Percentiles rank a stretch among this genome's conserved stretches.
phyloP scores from a whole-genome alignment of 805 yeast species.

The Myxozyma melibiosi region DNA sequence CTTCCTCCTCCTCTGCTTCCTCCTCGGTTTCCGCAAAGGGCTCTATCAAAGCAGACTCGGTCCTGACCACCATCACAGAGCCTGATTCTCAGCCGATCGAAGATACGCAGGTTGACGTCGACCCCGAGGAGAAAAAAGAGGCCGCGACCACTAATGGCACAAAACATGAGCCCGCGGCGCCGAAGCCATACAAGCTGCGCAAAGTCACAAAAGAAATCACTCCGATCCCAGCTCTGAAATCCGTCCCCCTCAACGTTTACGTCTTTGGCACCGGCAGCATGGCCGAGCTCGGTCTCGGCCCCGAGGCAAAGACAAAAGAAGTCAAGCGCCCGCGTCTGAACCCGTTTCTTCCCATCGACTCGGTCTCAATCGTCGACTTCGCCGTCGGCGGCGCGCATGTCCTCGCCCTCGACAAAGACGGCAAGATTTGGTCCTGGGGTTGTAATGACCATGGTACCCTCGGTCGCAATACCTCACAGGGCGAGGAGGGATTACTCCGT shows the following conservation, averaged over 20 bases:
- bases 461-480: constrained; percentile 74
- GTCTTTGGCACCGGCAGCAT: constrained; percentile 97
- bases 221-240: constrained; percentile 41
- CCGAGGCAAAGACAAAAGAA: constrained; percentile 85
- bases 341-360: constrained; percentile 65
- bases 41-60: constrained; percentile 7
- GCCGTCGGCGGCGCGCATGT: constrained; percentile 98
- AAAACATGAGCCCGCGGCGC: background rate
- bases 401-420: constrained; percentile 73
- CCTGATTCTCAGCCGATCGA: constrained; percentile 12
- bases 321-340: constrained; percentile 95
- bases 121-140: background rate
- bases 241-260: constrained; percentile 68
- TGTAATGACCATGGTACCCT: constrained; percentile 88
- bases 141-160: background rate
- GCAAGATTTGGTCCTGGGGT: constrained; percentile 98
- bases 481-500: constrained; percentile 59
- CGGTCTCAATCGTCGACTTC: constrained; percentile 74
- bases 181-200: constrained; percentile 19
- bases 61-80: constrained; percentile 20
- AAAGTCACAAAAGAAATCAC: constrained; percentile 27
- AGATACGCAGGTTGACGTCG: constrained; percentile 11
- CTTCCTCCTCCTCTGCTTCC: background rate
- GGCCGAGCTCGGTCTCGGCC: constrained; percentile 98
- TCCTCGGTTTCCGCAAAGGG: constrained; percentile 1